These are phyloP conservation scores for Chaetomidium leptoderma DNA, from an alignment of 495 filamentous ascomycete genomes.

Conservation along the genomic window DNA sequence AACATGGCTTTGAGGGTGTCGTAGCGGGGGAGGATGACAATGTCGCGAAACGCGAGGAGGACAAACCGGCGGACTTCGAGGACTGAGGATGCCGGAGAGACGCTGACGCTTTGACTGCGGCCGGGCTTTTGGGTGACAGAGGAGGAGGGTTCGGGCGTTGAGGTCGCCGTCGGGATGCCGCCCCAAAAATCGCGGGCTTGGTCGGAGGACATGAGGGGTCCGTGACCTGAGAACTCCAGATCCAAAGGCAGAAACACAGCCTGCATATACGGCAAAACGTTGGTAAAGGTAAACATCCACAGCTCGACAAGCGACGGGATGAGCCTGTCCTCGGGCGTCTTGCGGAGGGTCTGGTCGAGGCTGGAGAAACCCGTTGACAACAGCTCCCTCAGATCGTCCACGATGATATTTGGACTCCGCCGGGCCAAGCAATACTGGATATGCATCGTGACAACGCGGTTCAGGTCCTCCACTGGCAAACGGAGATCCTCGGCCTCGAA, in stretches of 20 bases:
- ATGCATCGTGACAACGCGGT: conserved; percentile 74
- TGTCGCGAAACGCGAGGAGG: conserved; percentile 84
- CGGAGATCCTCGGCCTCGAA: conserved; percentile 91
- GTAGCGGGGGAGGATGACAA: conserved; percentile 78
- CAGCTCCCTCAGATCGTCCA: conserved; percentile 77
- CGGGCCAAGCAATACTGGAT: conserved; percentile 73
- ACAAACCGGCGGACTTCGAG: conserved; percentile 87
- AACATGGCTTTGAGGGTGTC: conserved; percentile 85
- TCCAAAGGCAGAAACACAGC: conserved; percentile 93
- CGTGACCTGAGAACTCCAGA: conserved; percentile 84
- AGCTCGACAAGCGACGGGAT: conserved; percentile 85
- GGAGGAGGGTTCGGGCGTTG: conserved; percentile 11
- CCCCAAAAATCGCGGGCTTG: conserved; percentile 90
- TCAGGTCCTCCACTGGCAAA: conserved; percentile 90
- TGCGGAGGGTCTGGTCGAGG: conserved; percentile 75
- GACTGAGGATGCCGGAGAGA: conserved; percentile 39
- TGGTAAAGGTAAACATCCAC: conserved; percentile 88
- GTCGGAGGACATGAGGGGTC: conserved; percentile 65
- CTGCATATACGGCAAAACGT: conserved; percentile 89
- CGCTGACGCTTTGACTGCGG: conserved; percentile 28
- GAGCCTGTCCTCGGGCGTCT: conserved; percentile 73
- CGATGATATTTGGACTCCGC: conserved; percentile 59
- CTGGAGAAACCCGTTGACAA: conserved; percentile 76
- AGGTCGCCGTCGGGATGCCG: conserved; percentile 39
- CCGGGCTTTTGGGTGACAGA: conserved; percentile 8